Evolutionary conservation across 23 red algal genomes (phyloP).

Genomic region (Pyropia haitanensis): DNA sequence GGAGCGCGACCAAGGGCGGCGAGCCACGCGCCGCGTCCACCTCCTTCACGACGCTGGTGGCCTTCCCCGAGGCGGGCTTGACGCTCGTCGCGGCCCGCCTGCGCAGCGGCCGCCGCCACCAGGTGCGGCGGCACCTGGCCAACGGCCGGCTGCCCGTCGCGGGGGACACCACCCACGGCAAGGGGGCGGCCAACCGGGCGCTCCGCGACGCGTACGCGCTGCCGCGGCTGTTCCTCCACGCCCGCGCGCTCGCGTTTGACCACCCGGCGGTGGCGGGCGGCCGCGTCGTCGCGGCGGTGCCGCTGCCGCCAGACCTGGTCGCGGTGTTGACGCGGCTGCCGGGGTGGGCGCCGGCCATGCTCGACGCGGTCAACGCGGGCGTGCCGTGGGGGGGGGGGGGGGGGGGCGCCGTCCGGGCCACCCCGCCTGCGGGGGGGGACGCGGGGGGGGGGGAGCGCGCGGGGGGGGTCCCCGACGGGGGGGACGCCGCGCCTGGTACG

Average conservation of each 20-base stretch:
- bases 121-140: slow-evolving; percentile 42
- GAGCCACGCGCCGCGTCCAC: too few species aligned
- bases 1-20: too few species aligned
- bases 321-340: neutral
- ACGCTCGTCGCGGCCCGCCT: slow-evolving; percentile 13
- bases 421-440: too few species aligned
- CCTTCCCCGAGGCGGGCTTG: slow-evolving; percentile 13
- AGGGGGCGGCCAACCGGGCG: slow-evolving; percentile 31
- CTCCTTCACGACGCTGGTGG: too few species aligned
- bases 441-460: too few species aligned
- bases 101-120: slow-evolving; percentile 34
- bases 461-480: too few species aligned
- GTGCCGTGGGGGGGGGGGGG: too few species aligned
- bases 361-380: too few species aligned
- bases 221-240: slow-evolving; percentile 27
- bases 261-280: slow-evolving; percentile 7
- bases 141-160: slow-evolving; percentile 37
- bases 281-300: slow-evolving; percentile 8
- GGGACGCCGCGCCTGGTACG: too few species aligned
- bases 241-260: slow-evolving; percentile 16
- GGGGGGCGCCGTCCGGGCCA: too few species aligned
- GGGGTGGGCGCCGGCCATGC: too few species aligned
- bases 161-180: slow-evolving; percentile 56
- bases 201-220: slow-evolving; percentile 13
- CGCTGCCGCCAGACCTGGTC: slow-evolving; percentile 29